Evolutionary conservation across 192 early-diverging fungal species (phyloP), one percentile per base, ranked within the genome.

Genomic region (Entomortierella parvispora): DNA sequence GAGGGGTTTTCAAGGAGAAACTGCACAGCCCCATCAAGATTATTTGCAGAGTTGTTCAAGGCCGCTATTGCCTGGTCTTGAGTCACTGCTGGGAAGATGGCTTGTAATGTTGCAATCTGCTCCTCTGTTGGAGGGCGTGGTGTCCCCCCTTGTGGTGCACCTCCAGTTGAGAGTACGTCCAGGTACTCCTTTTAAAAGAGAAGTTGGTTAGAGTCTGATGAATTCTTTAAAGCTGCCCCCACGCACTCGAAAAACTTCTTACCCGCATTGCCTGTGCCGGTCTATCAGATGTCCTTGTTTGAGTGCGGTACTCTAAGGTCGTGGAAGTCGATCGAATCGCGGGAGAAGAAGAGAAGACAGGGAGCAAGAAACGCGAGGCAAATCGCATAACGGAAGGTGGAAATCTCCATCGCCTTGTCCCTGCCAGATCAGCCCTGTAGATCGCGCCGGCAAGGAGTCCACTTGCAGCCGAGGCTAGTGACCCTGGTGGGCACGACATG

Each of bases 11-110:
- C 83, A 17, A 85, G 67, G 11, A 85, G 48, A 29, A 63, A 70
- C 64, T 88, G 82, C 23, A 83, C 87, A 5, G 89, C 89, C 40
- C 83, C 82, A 48, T 86, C 85, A 20, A 88, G 52, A 51, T 90
- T 84, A 52, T 88, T 90, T 37, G 86, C 75, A n/a, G 89, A 79
- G n/a, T 80, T 65, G 12, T 77, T 62, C 25, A 90, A 61, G 23
- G 87, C 89, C 9, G 64, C 70, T 11, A 76, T 81, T 0, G 87
- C 85, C 32, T 79, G 61, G 26, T 85, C 82, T 26, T 82, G 82
- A 17, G 84, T 82, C 18, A 78, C 74, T 14, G 82, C 76, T 2
- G 89, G 84, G 69, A 90, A 90, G 74, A 90, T 90, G 11, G 80
- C 67, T 49, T 78, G 75, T 33, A 90, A 59, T 6, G 81, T 71